phyloP scores from a whole-genome alignment of 495 filamentous ascomycete genomes.

The Cercophora scortea region DNA sequence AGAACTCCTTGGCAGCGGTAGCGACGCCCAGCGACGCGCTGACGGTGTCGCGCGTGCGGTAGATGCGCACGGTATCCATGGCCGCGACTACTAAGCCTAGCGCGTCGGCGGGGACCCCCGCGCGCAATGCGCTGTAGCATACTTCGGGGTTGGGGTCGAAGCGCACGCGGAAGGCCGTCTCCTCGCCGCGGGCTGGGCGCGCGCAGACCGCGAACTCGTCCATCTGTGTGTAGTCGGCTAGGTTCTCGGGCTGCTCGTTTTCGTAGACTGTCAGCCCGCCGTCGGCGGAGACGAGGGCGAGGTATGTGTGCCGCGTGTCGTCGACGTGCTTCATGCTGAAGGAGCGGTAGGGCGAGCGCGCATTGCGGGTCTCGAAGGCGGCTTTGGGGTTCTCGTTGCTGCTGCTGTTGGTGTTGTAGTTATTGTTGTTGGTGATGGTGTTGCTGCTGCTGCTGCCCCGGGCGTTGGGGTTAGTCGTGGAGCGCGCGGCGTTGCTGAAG shows the following conservation, averaged over 20 bases:
- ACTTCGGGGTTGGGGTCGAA: conserved; percentile 81
- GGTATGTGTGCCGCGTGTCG: conserved; percentile 60
- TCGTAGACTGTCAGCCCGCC: conserved; percentile 75
- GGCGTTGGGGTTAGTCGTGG: conserved; percentile 1
- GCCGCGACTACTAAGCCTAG: conserved; percentile 74
- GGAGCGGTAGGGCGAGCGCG: conserved; percentile 49
- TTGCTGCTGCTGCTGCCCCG: conserved; percentile 2
- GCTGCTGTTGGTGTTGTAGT: conserved; percentile 36
- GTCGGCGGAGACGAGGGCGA: conserved; percentile 76
- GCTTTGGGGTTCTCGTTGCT: conserved; percentile 19
- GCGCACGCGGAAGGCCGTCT: conserved; percentile 74
- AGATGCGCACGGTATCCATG: conserved; percentile 73
- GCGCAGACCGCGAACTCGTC: conserved; percentile 58
- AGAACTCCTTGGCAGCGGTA: conserved; percentile 56
- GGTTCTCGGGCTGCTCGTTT: conserved; percentile 75
- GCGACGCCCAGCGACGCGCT: conserved; percentile 42
- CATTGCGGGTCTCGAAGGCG: conserved; percentile 38
- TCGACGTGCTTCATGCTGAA: conserved; percentile 72
- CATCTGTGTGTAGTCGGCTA: conserved; percentile 65
- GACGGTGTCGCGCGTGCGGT: conserved; percentile 57
- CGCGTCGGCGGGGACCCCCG: conserved; percentile 65
- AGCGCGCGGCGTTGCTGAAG: conserved; percentile 46
- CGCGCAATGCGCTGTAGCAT: conserved; percentile 65
- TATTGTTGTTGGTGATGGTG: conserved; percentile 1
- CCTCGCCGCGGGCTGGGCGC: conserved; percentile 58